Evolutionary conservation across 805 yeast genomes (phyloP), one percentile per base, ranked within the genome.

Genomic region (Saturnispora quitensis): DNA sequence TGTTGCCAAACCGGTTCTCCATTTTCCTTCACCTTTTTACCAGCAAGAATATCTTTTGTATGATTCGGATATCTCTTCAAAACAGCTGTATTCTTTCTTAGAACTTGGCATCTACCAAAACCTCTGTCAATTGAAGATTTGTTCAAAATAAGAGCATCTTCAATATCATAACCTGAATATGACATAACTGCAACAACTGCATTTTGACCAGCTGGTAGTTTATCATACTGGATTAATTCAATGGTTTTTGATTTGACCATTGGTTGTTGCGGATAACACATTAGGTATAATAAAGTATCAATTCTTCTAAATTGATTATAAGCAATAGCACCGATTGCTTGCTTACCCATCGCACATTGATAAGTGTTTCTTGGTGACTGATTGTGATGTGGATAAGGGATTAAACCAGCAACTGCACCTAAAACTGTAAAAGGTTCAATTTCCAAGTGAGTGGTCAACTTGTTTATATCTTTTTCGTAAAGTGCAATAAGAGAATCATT

Each of bases 231-330:
- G 57, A 93, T 91, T 55, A 93, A 74, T 70, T 93, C 99, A 59
- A 93, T 93, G 0, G 99, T 93, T 66, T 89, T 88, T 4, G 98
- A 89, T 71, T 93, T 93, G 27, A 93, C 99, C 98, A 93, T 88
- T 0, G 99, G 99, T 67, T 93, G 98, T 70, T 93, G 98, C 4
- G 99, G 99, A 65, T 93, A 93, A n/a, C 89, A 96, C 96, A 93
- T 87, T 57, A 93, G 74, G 64, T 93, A 93, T 57, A 93, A 73
- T 63, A 93, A 71, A 1, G 99, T 93, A 64, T 93, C 99, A 58
- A 93, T 91, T 68, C 99, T 83, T 65, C 89, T 80, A 72, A 93
- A 87, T 70, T 93, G 99, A 68, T 93, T 93, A 67, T 93, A 93
- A 10, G 95, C 97, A 69, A 93, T 93, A 2, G 98, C 98, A 60